Evolutionary conservation across 331 rosid species (phyloP).

Genomic region (Saraca asoca): DNA sequence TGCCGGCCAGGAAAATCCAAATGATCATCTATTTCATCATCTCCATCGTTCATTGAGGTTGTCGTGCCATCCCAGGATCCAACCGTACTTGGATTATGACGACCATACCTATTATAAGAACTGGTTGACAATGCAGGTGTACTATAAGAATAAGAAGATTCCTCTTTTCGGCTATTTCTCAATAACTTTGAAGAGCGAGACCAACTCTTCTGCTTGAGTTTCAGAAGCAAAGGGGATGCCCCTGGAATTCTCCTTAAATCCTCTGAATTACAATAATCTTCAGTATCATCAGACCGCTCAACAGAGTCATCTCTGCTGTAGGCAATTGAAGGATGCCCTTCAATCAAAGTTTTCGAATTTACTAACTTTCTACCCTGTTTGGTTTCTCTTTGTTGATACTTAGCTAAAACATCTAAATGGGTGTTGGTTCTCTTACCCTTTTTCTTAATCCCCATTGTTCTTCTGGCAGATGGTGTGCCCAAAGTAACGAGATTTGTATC

Average conservation of each 20-base stretch:
- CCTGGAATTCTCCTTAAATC: conserved; percentile 52
- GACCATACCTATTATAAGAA: conserved; percentile 69
- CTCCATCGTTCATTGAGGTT: conserved; percentile 73
- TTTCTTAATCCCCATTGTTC: conserved; percentile 40
- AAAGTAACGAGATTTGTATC: conserved; percentile 59
- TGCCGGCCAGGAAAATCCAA: conserved; percentile 85
- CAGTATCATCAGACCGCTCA: conserved; percentile 76
- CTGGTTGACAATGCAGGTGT: conserved; percentile 95
- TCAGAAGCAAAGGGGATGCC: conserved; percentile 69
- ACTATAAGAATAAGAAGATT: conserved; percentile 66
- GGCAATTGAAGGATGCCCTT: conserved; percentile 48
- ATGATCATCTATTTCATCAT: conserved; percentile 75
- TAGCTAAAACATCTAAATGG: conserved; percentile 55
- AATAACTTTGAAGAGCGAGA: conserved; percentile 56
- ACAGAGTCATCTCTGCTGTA: conserved; percentile 55
- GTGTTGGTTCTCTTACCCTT: conserved; percentile 55
- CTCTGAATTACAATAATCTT: conserved; percentile 68
- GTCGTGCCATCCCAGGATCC: conserved; percentile 96
- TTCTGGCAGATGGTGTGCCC: conserved; percentile 40
- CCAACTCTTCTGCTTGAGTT: conserved; percentile 67
- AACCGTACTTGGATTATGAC: conserved; percentile 73
- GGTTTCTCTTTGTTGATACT: conserved; percentile 47
- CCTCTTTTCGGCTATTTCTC: conserved; percentile 58
- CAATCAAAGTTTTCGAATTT: conserved; percentile 44
- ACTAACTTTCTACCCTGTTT: conserved; percentile 43